Base-by-base conservation (phyloP, 2,329 filamentous ascomycete species). In the Thielaviopsis musarum region DNA sequence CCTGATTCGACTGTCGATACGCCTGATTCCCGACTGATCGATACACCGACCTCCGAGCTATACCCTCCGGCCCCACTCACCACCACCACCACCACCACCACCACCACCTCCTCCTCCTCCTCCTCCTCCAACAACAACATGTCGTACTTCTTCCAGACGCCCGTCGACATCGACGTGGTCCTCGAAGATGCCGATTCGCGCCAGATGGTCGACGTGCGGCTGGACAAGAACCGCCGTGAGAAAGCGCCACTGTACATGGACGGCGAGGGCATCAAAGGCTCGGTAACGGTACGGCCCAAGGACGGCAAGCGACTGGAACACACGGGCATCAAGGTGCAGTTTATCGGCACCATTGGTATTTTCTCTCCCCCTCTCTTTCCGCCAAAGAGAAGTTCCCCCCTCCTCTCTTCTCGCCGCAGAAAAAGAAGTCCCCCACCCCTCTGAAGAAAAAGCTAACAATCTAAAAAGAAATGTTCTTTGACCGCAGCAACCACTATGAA, bases 251-350 rank as follows among this genome's bases (percentile, higher is more conserved):
- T 98, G 63, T 98, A 95, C 72, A 91, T 95, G 79, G 93, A 98
- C 70, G 93, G 94, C 66, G 93, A 98, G 77, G 96, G 91, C 51
- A 91, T 98, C 69, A 96, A 95, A 77, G 93, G 91, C 67, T 87
- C 87, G 57, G 91, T 98, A 63, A 98, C 93, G 7, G 84, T 98
- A 65, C 79, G 93, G 65, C 93, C 93, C 56, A 98, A 98, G 74
- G 93, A 98, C 78, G 93, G 93, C 69, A 97, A 97, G 78, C 83
- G 93, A 63, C 78, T 98, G 69, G 93, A 98, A 73, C 93, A 98
- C 73, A 97, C 91, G 12, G 93, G 93, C 66, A 96, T 98, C 80
- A 98, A 98, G 75, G 91, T 98, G 67, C 93, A 98, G 71, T 98
- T 98, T 76, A 96, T 98, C 67, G 93, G 93, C 70, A 94, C 91